phyloP scores from a whole-genome alignment of 352 stramenopile species.

The Phytophthora ohioensis region DNA sequence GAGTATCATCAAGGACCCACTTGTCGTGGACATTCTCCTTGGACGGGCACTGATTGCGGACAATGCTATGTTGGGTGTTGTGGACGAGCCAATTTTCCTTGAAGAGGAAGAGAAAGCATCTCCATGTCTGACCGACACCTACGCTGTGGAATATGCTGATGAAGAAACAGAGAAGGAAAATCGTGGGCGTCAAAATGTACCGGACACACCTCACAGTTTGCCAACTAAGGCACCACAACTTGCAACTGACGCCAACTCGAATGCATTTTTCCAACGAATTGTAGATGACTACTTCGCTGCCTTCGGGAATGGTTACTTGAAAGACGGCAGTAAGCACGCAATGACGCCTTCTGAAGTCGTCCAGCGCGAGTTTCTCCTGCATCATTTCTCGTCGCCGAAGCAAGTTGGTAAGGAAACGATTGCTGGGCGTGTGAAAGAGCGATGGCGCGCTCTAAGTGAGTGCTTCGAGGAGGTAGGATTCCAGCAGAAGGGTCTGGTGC shows the following conservation, averaged over 20 bases:
- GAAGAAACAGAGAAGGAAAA: slow-evolving; percentile 9
- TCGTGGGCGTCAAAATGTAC: background rate
- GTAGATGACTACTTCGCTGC: slow-evolving; percentile 21
- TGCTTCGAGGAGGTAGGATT: slow-evolving; percentile 17
- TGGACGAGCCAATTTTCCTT: background rate
- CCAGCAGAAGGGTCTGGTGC: slow-evolving; percentile 12
- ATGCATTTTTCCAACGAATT: slow-evolving; percentile 18
- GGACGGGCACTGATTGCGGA: slow-evolving; percentile 43
- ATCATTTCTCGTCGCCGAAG: background rate
- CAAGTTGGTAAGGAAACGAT: background rate
- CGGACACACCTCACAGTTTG: too few species aligned
- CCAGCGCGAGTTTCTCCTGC: slow-evolving; percentile 14
- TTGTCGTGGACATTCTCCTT: slow-evolving; percentile 43
- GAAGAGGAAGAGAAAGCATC: too few species aligned
- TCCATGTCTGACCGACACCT: too few species aligned
- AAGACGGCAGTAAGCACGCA: too few species aligned
- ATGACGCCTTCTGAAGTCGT: background rate
- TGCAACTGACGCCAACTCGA: too few species aligned
- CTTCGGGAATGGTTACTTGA: slow-evolving; percentile 12
- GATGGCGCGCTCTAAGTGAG: slow-evolving; percentile 3
- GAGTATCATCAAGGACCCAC: slow-evolving; percentile 40
- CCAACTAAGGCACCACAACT: background rate
- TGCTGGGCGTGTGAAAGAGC: background rate
- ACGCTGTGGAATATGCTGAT: too few species aligned
- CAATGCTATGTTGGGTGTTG: slow-evolving; percentile 25